phyloP scores from a whole-genome alignment of 805 yeast species.

The Teunomyces atbi region DNA sequence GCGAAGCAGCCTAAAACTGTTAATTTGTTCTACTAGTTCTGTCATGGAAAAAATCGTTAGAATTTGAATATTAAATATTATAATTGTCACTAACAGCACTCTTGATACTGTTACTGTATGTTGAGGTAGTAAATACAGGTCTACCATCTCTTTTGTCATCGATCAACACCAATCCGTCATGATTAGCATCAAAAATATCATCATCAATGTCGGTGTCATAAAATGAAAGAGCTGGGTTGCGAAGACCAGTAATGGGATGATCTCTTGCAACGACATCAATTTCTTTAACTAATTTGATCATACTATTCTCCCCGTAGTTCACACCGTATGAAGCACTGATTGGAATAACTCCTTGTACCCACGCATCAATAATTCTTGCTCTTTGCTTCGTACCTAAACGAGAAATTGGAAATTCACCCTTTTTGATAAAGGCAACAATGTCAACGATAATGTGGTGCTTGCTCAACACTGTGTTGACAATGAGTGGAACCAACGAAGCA shows the following conservation, averaged over 20 bases:
- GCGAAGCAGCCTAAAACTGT: background rate
- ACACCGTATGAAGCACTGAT: conserved; percentile 44
- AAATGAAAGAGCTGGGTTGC: conserved; percentile 42
- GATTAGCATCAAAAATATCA: conserved; percentile 32
- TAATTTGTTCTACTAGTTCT: background rate
- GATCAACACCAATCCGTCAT: conserved; percentile 32
- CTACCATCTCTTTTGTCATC: conserved; percentile 9
- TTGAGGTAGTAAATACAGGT: conserved; percentile 4
- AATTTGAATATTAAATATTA: background rate
- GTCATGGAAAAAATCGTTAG: background rate
- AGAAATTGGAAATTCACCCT: conserved; percentile 64
- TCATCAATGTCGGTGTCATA: conserved; percentile 28
- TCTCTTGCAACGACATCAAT: conserved; percentile 44
- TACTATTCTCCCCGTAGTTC: conserved; percentile 65
- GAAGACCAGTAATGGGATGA: conserved; percentile 39
- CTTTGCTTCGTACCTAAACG: conserved; percentile 77
- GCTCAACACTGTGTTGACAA: conserved; percentile 74
- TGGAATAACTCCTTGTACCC: conserved; percentile 48
- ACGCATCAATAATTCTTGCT: conserved; percentile 57
- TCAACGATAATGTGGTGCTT: conserved; percentile 82
- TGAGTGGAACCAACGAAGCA: conserved; percentile 78
- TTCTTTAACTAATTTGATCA: conserved; percentile 57
- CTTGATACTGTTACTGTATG: conserved; percentile 9
- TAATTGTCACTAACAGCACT: conserved; percentile 1
- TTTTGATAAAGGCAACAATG: conserved; percentile 73